Base-by-base conservation (phyloP, 106 monocot species). In the Dioscorea dumetorum region DNA sequence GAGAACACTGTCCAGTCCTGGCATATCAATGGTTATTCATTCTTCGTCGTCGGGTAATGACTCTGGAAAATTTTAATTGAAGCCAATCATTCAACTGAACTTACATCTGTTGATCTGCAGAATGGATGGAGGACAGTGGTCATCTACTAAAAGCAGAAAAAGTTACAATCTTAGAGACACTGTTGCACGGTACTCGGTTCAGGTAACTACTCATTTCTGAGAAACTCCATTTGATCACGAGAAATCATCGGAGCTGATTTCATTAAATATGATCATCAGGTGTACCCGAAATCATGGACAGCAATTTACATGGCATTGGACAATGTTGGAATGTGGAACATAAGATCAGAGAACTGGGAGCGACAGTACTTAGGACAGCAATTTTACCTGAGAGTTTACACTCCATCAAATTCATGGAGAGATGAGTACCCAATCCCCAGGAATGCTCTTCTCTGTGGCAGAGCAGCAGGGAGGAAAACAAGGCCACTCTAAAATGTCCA, bases 281-380 rank as follows among this genome's bases (percentile, higher is more conserved):
- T 85, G 24, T 85, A 85, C 52, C 84, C 84, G 1, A 76, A 74
- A 3, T 77, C 77, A 59, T 87, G 87, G 87, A 70, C 79, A 6
- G 82, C 87, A 19, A 67, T 87, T 23, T 87, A 82, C 64, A 72
- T 87, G 60, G 57, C 87, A 13, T 15, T 87, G 54, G 87, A 87
- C 64, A 87, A 87, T 65, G 82, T 82, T 12, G 87, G 87, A 4
- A 87, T 87, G 87, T 87, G 87, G 87, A 87, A 83, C 49, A 57
- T 87, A 59, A 79, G 83, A 67, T 87, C 87, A 0, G 82, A 82
- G 61, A 77, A 82, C 63, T 87, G 87, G 87, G 82, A 63, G 4
- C 66, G 80, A 52, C 82, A 83, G 54, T 87, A 87, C 61, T 58
- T 87, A 16, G 87, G 87, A 12, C 87, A 87, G 77, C 87, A 87